Percentiles rank a stretch among this genome's conserved stretches.
Evolutionary conservation across 371 early-diverging fungal genomes (phyloP).

Genomic region (Apophysomyces variabilis): DNA sequence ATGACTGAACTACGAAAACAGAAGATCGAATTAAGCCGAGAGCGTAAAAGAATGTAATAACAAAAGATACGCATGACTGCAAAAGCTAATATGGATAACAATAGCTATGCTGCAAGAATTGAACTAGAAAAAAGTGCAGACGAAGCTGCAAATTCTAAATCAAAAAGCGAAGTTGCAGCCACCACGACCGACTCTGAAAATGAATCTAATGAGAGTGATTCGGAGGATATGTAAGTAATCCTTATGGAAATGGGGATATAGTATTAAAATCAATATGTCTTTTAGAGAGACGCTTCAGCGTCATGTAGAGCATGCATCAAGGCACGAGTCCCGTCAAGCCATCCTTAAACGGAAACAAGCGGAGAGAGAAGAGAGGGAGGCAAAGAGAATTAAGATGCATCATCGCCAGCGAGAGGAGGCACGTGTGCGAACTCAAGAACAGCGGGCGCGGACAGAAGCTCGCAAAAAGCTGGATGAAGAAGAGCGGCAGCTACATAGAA

Average conservation of each 20-base stretch:
- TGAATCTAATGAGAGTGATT: slow-evolving; percentile 15
- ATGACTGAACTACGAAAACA: slow-evolving; percentile 60
- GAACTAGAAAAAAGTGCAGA: slow-evolving; percentile 38
- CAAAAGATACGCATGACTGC: no score
- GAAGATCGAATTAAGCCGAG: slow-evolving; percentile 70
- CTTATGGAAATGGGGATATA: not conserved
- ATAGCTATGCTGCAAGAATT: slow-evolving; percentile 37
- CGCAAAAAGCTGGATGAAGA: slow-evolving; percentile 57
- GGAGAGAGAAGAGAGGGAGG: slow-evolving; percentile 57
- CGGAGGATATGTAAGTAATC: slow-evolving; percentile 17
- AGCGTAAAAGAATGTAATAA: slow-evolving; percentile 53
- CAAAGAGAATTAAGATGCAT: slow-evolving; percentile 43
- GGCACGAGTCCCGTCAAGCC: slow-evolving; percentile 59
- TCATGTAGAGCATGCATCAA: slow-evolving; percentile 33
- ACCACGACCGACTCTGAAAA: slow-evolving; percentile 25
- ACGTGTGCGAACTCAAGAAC: slow-evolving; percentile 49
- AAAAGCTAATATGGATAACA: no score
- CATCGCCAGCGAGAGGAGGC: slow-evolving; percentile 56
- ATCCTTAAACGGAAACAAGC: slow-evolving; percentile 55
- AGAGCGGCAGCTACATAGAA: slow-evolving; percentile 49
- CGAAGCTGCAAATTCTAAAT: slow-evolving; percentile 20
- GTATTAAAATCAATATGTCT: not conserved
- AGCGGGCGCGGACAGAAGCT: slow-evolving; percentile 45
- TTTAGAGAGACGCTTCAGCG: slow-evolving; percentile 20
- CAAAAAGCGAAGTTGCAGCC: slow-evolving; percentile 8